Evolutionary conservation across 345 rosid genomes (phyloP), one percentile per base, ranked within the genome.

Genomic region (Salix udensis): DNA sequence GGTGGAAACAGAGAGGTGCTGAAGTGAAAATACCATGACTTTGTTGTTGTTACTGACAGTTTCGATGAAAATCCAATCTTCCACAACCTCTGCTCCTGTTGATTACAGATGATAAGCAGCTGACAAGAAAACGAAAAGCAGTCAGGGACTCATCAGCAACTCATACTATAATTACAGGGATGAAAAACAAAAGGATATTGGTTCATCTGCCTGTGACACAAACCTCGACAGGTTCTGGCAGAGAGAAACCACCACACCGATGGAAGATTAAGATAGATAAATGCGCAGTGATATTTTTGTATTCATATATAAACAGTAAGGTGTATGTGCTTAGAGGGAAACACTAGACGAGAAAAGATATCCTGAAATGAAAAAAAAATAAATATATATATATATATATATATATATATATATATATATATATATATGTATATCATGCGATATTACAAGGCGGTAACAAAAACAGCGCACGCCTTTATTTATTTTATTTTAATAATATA

Each of bases 11-110:
- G 53, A 53, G 74, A 78, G 30, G 23, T 7, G 8, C 46, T 44
- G 12, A 7, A 46, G 23, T 14, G 9, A 44, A 15, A 28, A 68
- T 68, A 88, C 91, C 94, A 88, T 87, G 34, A 83, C 75, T 83
- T 81, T 72, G 83, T 82, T 73, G 52, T 30, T 30, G 31, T 70
- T 80, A 64, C 75, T 52, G 19, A 5, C 2, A 52, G 58, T 19
- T 19, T 52, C 23, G 58, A 52, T 52, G 23, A 52, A 52, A 44
- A 2, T 55, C 79, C 84, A 55, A 79, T 77, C 73, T 65, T 79
- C 26, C 60, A 74, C 50, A 23, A 13, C 7, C 69, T 67, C 55
- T 64, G 31, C 69, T 67, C 78, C 28, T 70, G 66, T 53, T 71
- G 78, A 73, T 75, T 77, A 40, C 74, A 55, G 68, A 72, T 23